Evolutionary conservation across 192 early-diverging fungal species (phyloP).

Genomic region (Gorgonomyces haynaldii): DNA sequence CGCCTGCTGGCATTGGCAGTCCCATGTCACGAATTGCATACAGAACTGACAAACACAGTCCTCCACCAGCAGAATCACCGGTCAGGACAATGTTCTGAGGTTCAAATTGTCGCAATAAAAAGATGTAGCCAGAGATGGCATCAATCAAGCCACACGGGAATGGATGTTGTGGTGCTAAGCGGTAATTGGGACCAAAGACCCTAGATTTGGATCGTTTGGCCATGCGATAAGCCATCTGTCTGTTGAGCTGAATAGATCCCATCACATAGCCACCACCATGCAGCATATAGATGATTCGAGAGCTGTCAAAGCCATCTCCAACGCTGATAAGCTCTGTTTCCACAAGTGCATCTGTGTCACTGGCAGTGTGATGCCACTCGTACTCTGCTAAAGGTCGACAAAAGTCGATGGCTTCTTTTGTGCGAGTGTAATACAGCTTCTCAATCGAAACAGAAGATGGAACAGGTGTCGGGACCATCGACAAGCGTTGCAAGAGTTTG

Average conservation of each 20-base stretch:
- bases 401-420: too few species aligned
- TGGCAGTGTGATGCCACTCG: too few species aligned
- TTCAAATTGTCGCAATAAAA: background rate
- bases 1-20: slow-evolving; percentile 10
- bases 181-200: slow-evolving; percentile 9
- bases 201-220: slow-evolving; percentile 1
- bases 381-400: too few species aligned
- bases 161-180: slow-evolving; percentile 10
- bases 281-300: slow-evolving; percentile 5
- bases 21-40: slow-evolving; percentile 9
- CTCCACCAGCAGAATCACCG: slow-evolving; percentile 41
- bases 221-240: background rate
- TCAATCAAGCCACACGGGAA: slow-evolving; percentile 13
- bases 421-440: too few species aligned
- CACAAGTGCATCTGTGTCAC: too few species aligned
- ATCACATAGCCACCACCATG: slow-evolving; percentile 10
- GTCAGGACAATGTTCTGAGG: slow-evolving; percentile 32
- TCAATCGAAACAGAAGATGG: too few species aligned
- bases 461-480: too few species aligned
- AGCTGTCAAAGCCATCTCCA: too few species aligned
- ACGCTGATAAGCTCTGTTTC: too few species aligned
- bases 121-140: slow-evolving; percentile 10
- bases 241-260: slow-evolving; percentile 4
- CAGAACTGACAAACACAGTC: slow-evolving; percentile 21
- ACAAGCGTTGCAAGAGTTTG: too few species aligned